Evolutionary conservation across 805 yeast genomes (phyloP).

Genomic region (Brettanomyces naardenensis): DNA sequence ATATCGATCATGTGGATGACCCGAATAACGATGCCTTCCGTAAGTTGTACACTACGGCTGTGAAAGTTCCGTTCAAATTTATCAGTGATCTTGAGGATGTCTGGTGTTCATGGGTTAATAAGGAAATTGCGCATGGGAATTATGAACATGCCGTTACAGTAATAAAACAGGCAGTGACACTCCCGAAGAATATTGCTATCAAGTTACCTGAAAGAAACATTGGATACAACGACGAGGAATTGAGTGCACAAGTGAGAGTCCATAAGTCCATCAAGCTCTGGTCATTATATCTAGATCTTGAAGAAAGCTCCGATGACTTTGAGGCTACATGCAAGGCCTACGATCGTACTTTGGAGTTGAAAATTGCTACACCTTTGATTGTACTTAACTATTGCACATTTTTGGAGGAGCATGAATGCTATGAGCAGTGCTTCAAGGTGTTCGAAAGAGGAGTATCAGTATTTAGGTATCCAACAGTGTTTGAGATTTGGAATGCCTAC

Average conservation of each 20-base stretch:
- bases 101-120: conserved; percentile 71
- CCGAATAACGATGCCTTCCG: conserved; percentile 36
- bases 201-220: conserved; percentile 8
- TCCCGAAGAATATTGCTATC: conserved; percentile 11
- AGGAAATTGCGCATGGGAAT: conserved; percentile 42
- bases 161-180: conserved; percentile 26
- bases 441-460: conserved; percentile 62
- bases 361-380: conserved; percentile 60
- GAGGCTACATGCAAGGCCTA: conserved; percentile 35
- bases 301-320: conserved; percentile 46
- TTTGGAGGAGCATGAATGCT: conserved; percentile 38
- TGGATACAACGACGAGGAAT: conserved; percentile 30
- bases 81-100: conserved; percentile 59
- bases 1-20: conserved; percentile 55
- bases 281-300: conserved; percentile 64
- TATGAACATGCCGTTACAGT: conserved; percentile 31
- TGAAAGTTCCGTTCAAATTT: conserved; percentile 56
- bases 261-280: conserved; percentile 61
- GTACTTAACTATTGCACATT: conserved; percentile 61
- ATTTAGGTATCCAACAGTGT: conserved; percentile 54
- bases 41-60: conserved; percentile 45
- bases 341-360: conserved; percentile 46
- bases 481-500: conserved; percentile 68
- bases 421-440: conserved; percentile 45
- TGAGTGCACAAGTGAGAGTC: conserved; percentile 50